Evolutionary conservation across 495 filamentous ascomycete species (phyloP).

Genomic region (Hyphodiscus hymeniophilus): DNA sequence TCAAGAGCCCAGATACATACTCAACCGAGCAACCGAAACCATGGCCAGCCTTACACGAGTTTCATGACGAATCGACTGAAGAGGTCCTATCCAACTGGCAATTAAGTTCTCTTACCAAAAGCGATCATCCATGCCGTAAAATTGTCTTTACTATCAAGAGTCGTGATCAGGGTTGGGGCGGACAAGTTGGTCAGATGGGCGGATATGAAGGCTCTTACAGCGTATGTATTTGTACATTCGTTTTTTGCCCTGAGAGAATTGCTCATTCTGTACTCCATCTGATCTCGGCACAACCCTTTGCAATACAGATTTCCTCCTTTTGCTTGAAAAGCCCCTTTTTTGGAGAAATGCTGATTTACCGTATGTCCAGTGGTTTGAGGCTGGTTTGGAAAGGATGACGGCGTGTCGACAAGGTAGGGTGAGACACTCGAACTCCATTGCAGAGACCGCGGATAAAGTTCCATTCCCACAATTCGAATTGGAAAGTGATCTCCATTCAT

Average conservation of each 20-base stretch:
- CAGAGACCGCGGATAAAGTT: neutral
- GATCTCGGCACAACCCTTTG: too few relatives aligned
- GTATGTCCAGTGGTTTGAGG: constrained; percentile 81
- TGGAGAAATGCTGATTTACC: too few relatives aligned
- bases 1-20: too few relatives aligned
- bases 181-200: constrained; percentile 22
- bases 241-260: too few relatives aligned
- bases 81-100: constrained; percentile 6
- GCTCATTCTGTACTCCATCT: too few relatives aligned
- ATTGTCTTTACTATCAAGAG: constrained; percentile 58
- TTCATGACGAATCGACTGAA: constrained; percentile 3
- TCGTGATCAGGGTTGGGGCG: constrained; percentile 60
- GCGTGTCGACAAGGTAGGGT: constrained; percentile 1
- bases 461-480: neutral
- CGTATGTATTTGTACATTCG: too few relatives aligned
- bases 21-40: constrained; percentile 7
- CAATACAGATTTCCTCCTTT: too few relatives aligned
- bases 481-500: neutral
- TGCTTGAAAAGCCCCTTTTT: too few relatives aligned
- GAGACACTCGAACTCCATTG: neutral
- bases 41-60: constrained; percentile 6
- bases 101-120: constrained; percentile 8
- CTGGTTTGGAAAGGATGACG: constrained; percentile 41
- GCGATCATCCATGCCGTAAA: constrained; percentile 40
- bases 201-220: constrained; percentile 54